Conservation (phyloP, 139 green algal species). For the Yamagishiella unicocca region DNA sequence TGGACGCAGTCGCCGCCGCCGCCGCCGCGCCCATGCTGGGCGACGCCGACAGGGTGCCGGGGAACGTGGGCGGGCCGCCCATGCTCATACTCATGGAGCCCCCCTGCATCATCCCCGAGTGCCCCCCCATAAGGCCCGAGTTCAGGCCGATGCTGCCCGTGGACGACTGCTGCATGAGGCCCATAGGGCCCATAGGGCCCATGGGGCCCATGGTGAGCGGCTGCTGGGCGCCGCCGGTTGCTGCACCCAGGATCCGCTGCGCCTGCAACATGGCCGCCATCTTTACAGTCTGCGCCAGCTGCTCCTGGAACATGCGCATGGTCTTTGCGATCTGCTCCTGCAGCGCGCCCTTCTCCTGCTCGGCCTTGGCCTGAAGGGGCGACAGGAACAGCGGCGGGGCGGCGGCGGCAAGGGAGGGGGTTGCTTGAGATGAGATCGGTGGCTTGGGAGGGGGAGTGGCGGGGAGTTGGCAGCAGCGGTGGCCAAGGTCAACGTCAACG, state of each 20-base stretch:
- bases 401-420: not conserved
- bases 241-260: conserved; percentile 59
- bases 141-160: conserved; percentile 7
- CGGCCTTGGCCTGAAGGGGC: conserved; percentile 41
- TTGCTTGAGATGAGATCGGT: not conserved
- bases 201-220: conserved; percentile 9
- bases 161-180: conserved; percentile 14
- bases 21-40: not conserved
- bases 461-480: not conserved
- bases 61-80: not conserved
- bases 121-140: not conserved
- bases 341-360: conserved; percentile 54
- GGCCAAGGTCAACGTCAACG: too few species aligned
- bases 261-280: conserved; percentile 65
- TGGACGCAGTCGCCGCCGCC: conserved; percentile 7
- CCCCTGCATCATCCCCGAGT: not conserved
- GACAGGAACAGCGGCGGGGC: not conserved
- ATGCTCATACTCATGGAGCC: not conserved
- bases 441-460: not conserved
- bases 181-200: not conserved
- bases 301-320: conserved; percentile 66
- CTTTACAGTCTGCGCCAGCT: conserved; percentile 63
- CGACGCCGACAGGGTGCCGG: not conserved
- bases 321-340: conserved; percentile 57
- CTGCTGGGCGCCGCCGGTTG: not conserved